Conservation (phyloP, 1,139 yeast species). For the Geotrichum fermentans region DNA sequence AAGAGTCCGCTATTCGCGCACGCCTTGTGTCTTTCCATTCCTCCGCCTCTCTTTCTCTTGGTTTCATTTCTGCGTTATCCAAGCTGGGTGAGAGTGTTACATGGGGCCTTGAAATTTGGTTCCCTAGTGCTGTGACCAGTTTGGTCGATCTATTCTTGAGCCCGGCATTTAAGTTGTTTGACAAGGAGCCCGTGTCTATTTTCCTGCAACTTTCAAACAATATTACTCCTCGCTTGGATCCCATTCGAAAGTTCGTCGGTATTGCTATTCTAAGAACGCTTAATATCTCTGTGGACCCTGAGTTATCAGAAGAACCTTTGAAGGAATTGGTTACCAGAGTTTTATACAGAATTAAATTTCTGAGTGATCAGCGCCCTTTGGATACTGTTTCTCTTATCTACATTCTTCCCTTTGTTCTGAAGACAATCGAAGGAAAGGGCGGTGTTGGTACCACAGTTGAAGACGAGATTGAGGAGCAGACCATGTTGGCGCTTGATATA, state of each 20-base stretch:
- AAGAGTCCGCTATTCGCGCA: slow-evolving; percentile 54
- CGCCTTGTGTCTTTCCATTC: slow-evolving; percentile 42
- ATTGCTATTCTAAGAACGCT: slow-evolving; percentile 58
- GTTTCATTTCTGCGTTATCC: slow-evolving; percentile 51
- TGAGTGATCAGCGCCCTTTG: slow-evolving; percentile 67
- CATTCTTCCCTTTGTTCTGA: slow-evolving; percentile 64
- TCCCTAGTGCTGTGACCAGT: slow-evolving; percentile 52
- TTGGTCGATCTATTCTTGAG: slow-evolving; percentile 43
- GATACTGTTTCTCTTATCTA: slow-evolving; percentile 67
- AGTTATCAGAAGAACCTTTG: slow-evolving; percentile 49
- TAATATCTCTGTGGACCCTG: slow-evolving; percentile 29
- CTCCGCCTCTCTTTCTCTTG: slow-evolving; percentile 47
- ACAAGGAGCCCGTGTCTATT: slow-evolving; percentile 32
- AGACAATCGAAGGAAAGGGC: slow-evolving; percentile 45
- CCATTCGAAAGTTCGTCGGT: slow-evolving; percentile 53
- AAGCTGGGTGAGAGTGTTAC: slow-evolving; percentile 49
- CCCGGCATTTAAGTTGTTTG: slow-evolving; percentile 34
- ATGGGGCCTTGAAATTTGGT: slow-evolving; percentile 72
- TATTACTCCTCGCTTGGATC: slow-evolving; percentile 47
- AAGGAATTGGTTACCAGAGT: slow-evolving; percentile 56
- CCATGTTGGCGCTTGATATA: slow-evolving; percentile 71
- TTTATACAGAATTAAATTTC: slow-evolving; percentile 68
- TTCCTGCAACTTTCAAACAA: slow-evolving; percentile 34
- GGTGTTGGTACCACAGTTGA: slow-evolving; percentile 60
- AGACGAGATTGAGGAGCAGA: slow-evolving; percentile 83